Evolutionary conservation across 2,329 filamentous ascomycete genomes (phyloP).

Genomic region (Trichoderma pleuroti): DNA sequence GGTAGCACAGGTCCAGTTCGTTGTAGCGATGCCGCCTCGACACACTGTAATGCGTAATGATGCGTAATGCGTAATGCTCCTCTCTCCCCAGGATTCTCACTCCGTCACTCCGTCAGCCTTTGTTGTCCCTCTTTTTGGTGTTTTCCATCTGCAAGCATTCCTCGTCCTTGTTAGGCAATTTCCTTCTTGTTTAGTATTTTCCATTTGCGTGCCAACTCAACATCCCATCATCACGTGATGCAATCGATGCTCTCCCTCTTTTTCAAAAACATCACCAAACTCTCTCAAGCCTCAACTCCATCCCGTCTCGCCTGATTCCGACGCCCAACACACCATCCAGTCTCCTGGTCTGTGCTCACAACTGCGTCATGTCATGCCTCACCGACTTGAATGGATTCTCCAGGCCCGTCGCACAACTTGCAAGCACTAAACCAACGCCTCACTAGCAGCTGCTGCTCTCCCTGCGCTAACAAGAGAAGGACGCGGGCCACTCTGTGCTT

Average conservation of each 20-base stretch:
- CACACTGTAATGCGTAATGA: neutral
- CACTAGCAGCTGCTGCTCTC: neutral
- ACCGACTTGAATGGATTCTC: neutral
- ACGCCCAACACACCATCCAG: neutral
- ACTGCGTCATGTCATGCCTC: conserved; percentile 1
- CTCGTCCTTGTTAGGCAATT: neutral
- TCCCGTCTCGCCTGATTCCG: neutral
- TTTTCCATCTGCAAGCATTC: neutral
- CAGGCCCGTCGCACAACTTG: neutral
- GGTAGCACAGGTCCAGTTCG: neutral
- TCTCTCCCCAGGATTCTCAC: neutral
- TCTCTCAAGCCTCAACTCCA: neutral
- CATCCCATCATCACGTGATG: neutral
- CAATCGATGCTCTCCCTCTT: neutral
- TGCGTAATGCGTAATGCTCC: neutral
- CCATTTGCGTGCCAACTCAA: neutral
- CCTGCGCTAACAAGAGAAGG: neutral
- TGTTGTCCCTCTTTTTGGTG: neutral
- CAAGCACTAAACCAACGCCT: neutral
- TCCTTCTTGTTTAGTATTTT: neutral
- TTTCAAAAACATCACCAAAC: neutral
- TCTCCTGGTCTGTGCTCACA: conserved; percentile 11
- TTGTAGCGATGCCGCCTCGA: neutral
- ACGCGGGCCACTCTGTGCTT: neutral
- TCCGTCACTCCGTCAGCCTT: neutral